phyloP scores from a whole-genome alignment of 345 rosid species.

The Syzygium aqueum region DNA sequence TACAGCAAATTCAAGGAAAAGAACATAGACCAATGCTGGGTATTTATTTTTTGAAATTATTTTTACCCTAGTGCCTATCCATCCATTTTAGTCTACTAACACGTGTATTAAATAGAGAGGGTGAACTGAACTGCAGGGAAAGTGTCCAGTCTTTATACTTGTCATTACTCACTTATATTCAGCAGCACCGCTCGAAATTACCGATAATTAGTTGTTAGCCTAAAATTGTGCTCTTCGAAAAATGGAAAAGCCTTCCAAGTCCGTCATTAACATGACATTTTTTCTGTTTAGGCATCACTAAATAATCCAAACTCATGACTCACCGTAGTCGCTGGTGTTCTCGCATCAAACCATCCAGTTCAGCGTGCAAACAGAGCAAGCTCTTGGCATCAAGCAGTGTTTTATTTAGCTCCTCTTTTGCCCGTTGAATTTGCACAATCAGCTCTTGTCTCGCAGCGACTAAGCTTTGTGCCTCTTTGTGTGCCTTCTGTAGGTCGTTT shows the following conservation, averaged over 20 bases:
- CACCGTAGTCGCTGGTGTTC: constrained; percentile 68
- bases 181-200: background rate
- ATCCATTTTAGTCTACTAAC: background rate
- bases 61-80: background rate
- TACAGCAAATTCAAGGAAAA: background rate
- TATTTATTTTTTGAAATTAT: background rate
- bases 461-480: constrained; percentile 52
- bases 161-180: background rate
- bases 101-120: background rate
- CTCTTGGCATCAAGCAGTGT: constrained; percentile 28
- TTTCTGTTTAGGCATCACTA: background rate
- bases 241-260: background rate
- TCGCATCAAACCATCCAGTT: constrained; percentile 53
- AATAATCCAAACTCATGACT: constrained; percentile 4
- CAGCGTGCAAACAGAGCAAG: constrained; percentile 40
- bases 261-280: background rate
- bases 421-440: constrained; percentile 39
- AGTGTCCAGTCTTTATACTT: background rate
- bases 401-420: constrained; percentile 50
- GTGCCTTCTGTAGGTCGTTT: constrained; percentile 63
- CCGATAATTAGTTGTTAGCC: background rate
- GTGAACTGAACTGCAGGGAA: background rate
- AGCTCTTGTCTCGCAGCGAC: constrained; percentile 55
- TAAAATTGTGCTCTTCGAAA: background rate
- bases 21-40: background rate